phyloP scores from a whole-genome alignment of 2,329 filamentous ascomycete species.

The Talaromyces sp. region DNA sequence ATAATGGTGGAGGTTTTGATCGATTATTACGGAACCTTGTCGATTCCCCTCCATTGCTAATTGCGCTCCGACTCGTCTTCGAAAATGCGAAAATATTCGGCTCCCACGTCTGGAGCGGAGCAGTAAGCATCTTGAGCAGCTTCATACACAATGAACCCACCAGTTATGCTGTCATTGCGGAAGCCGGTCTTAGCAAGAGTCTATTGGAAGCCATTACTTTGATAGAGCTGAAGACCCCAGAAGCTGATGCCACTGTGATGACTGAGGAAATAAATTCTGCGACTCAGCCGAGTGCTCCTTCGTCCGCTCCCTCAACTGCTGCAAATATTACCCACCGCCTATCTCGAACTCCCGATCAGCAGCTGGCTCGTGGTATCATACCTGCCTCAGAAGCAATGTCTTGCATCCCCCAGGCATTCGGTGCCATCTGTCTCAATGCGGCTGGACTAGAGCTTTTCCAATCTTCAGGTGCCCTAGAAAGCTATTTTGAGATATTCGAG shows the following conservation, averaged over 20 bases:
- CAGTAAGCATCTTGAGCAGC: conserved; percentile 84
- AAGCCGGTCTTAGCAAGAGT: conserved; percentile 83
- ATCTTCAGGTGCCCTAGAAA: conserved; percentile 74
- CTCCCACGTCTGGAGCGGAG: conserved; percentile 92
- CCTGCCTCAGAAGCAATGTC: conserved; percentile 85
- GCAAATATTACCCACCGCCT: conserved; percentile 29
- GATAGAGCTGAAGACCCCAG: conserved; percentile 34
- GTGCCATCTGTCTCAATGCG: conserved; percentile 89
- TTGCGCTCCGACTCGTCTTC: conserved; percentile 75
- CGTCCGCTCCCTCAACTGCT: conserved; percentile 20
- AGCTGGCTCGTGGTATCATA: conserved; percentile 68
- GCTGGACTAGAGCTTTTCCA: conserved; percentile 84
- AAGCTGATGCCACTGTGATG: conserved; percentile 31
- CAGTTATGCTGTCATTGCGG: conserved; percentile 91
- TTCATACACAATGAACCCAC: conserved; percentile 99
- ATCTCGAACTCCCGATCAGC: conserved; percentile 28
- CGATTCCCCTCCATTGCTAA: conserved; percentile 81
- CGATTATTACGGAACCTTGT: conserved; percentile 87
- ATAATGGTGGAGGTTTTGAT: conserved; percentile 80
- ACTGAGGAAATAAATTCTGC: conserved; percentile 33
- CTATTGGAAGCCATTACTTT: conserved; percentile 76
- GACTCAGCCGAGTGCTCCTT: conserved; percentile 39
- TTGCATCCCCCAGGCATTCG: conserved; percentile 81
- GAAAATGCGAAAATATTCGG: conserved; percentile 77
- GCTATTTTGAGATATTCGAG: conserved; percentile 95